Base-by-base conservation (phyloP, 805 yeast genomes). In the Metschnikowia baotianmanensis region DNA sequence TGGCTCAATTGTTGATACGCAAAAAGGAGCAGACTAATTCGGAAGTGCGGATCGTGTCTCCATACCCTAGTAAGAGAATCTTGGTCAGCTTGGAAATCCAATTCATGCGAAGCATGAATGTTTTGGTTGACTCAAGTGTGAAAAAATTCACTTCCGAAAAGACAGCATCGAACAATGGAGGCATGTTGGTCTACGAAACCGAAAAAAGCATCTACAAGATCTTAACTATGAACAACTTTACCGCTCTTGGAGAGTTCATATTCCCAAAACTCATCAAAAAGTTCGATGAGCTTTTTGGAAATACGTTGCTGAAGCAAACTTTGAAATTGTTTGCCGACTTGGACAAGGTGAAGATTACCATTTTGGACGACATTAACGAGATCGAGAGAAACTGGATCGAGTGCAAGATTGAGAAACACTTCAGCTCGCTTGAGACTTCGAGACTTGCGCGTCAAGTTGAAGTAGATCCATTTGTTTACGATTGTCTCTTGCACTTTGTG, bases 11-110 rank as follows among this genome's bases (percentile, higher is more conserved):
- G 31, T 46, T 66, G 9, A 58, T 59, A 28, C 53, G 56, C 17
- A 48, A 44, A 3, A 29, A 48, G 11, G 50, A 45, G 5, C 36
- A 46, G 8, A 24, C 39, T 1, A 34, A 41, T 3, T 53, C 48
- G 19, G 57, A 55, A 11, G 57, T 63, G 9, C 54, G 69, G 23
- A 63, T 69, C 12, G 61, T 64, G 2, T 43, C 65, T 2, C 47
- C 67, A 2, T 61, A 65, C 38, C 74, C 75, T 7, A 65, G 68
- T 43, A 68, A 68, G 40, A 50, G 72, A 33, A 57, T 59, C 27
- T 51, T 69, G 36, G 69, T 69, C 1, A 63, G 71, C 41, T 56
- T 69, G 42, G 75, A 69, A 52, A 67, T 69, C 33, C 75, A 69
- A 45, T 69, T 69, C 43, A 65, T 69, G 69, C 52, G 75, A 48